A percentile compares a stretch with the other conserved stretches of the same genome.
Conservation (phyloP, 345 rosid species). For the Eutrema yunnanense region DNA sequence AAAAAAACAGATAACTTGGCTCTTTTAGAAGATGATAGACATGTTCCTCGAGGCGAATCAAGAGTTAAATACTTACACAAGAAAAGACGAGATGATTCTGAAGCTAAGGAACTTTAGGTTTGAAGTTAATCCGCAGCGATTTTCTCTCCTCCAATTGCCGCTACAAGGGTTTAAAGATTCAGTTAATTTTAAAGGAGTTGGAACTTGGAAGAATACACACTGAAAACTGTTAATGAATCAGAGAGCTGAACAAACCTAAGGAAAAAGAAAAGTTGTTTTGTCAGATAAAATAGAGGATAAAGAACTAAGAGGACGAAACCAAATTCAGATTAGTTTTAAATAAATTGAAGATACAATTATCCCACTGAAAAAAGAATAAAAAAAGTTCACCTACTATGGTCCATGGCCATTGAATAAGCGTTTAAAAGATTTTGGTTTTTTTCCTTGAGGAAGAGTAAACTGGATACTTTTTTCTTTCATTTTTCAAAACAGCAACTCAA, state of each 20-base stretch:
- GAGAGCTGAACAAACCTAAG: not conserved
- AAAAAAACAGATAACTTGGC: not conserved
- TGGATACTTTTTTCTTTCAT: not conserved
- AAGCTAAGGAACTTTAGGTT: conserved; percentile 34
- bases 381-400: not conserved
- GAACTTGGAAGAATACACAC: not conserved
- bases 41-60: not conserved
- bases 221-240: not conserved
- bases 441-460: not conserved
- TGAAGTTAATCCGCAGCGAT: conserved; percentile 35
- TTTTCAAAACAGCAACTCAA: not conserved
- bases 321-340: not conserved
- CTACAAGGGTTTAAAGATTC: conserved; percentile 30
- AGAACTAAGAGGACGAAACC: not conserved
- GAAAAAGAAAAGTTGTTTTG: not conserved
- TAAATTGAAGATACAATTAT: not conserved
- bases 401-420: not conserved
- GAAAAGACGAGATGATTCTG: not conserved
- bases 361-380: not conserved
- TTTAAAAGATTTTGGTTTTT: not conserved
- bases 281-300: not conserved
- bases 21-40: not conserved
- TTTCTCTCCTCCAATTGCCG: conserved; percentile 48
- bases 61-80: conserved; percentile 13
- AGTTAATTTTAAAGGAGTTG: not conserved